These are phyloP conservation scores for Laguncularia racemosa DNA, from an alignment of 345 rosid species.

Conservation along the genomic window DNA sequence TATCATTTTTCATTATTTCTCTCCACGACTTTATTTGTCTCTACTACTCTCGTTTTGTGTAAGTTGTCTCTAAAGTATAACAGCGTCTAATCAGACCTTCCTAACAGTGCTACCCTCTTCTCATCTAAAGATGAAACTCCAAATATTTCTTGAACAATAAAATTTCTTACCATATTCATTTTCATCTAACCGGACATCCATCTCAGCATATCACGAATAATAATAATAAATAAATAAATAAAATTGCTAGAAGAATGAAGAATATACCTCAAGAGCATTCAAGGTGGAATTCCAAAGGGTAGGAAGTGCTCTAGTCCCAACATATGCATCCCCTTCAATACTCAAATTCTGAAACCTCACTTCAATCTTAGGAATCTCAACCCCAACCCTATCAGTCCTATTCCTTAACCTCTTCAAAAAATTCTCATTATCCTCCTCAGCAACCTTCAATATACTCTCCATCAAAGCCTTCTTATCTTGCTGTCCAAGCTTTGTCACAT, in stretches of 20 bases:
- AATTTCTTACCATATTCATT: too few species aligned
- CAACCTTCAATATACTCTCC: constrained; percentile 29
- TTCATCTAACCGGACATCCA: too few species aligned
- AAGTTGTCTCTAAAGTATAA: too few species aligned
- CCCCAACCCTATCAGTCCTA: constrained; percentile 35
- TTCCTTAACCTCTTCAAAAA: constrained; percentile 18
- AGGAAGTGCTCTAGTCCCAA: constrained; percentile 36
- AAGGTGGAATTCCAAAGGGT: constrained; percentile 28
- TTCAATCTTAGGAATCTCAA: constrained; percentile 31
- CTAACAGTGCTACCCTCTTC: too few species aligned
- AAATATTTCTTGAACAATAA: too few species aligned
- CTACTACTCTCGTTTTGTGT: too few species aligned
- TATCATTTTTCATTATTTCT: too few species aligned
- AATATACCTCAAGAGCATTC: constrained; percentile 27
- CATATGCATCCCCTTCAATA: constrained; percentile 32
- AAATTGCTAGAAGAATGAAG: not conserved
- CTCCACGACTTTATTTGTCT: too few species aligned
- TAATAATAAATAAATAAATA: not conserved
- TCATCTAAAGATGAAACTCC: too few species aligned
- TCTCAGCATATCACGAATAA: not conserved
- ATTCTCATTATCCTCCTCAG: constrained; percentile 27
- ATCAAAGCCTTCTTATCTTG: constrained; percentile 29
- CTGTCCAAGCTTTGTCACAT: constrained; percentile 24
- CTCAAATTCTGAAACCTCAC: constrained; percentile 32
- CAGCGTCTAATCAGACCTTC: too few species aligned